phyloP scores from a whole-genome alignment of 1,284 basidiomycete species.

The Ceraceosorus guamensis region DNA sequence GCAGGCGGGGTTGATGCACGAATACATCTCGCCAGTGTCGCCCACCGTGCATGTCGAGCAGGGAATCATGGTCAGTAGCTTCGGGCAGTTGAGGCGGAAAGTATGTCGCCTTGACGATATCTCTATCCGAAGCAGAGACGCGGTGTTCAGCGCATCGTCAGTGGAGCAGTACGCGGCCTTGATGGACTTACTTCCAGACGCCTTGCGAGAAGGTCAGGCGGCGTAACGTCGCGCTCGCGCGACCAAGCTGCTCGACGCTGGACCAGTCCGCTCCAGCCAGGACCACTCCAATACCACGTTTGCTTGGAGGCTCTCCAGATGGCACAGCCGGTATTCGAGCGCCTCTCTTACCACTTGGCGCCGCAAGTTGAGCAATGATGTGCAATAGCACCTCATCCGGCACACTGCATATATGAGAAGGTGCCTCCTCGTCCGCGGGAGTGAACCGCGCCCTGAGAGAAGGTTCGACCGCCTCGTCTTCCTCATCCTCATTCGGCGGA shows the following conservation, averaged over 20 bases:
- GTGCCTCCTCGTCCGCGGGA: constrained; percentile 28
- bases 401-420: constrained; percentile 19
- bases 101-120: constrained; percentile 35
- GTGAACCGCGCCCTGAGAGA: constrained; percentile 11
- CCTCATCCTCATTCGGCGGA: not conserved
- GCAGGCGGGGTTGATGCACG: constrained; percentile 41
- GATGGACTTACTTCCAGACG: constrained; percentile 28
- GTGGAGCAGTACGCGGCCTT: too few species aligned
- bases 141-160: too few species aligned
- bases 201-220: constrained; percentile 27
- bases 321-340: constrained; percentile 15
- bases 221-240: constrained; percentile 41
- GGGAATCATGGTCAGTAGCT: constrained; percentile 3
- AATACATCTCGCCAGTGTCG: constrained; percentile 41
- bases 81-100: constrained; percentile 26
- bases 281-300: constrained; percentile 20
- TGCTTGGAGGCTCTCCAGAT: not conserved
- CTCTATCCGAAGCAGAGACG: not conserved
- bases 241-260: constrained; percentile 31
- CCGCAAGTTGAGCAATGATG: constrained; percentile 25
- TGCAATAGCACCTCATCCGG: constrained; percentile 39
- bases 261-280: constrained; percentile 39
- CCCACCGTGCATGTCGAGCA: constrained; percentile 17
- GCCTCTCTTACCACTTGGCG: constrained; percentile 26
- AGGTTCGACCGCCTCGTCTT: not conserved